phyloP scores from a whole-genome alignment of 2,329 filamentous ascomycete species.

The Alternaria sp. region DNA sequence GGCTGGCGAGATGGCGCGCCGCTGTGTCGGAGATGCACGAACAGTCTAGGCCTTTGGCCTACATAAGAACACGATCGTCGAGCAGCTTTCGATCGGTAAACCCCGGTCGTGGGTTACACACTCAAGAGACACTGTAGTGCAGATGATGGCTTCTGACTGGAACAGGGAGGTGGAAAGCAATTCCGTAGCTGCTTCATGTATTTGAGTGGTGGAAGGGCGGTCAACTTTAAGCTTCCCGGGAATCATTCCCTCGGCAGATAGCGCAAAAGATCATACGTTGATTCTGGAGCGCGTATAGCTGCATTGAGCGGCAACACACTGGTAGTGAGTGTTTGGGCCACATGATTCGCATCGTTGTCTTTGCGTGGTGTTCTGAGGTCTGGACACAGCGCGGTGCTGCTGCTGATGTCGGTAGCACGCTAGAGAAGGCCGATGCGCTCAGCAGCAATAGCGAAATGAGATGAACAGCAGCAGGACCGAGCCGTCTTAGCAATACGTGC shows the following conservation, averaged over 20 bases:
- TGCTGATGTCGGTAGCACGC: not conserved
- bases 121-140: not conserved
- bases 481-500: not conserved
- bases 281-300: not conserved
- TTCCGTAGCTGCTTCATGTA: not conserved
- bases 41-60: slow-evolving; percentile 2
- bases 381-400: not conserved
- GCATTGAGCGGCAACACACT: not conserved
- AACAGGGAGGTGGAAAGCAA: not conserved
- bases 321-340: not conserved
- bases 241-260: not conserved
- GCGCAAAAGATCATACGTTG: not conserved
- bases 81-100: slow-evolving; percentile 6
- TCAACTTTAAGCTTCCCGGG: not conserved
- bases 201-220: not conserved
- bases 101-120: slow-evolving; percentile 1
- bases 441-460: not conserved
- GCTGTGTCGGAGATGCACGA: not conserved
- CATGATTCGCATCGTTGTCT: not conserved
- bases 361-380: not conserved
- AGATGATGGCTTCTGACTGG: slow-evolving; percentile 5
- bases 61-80: slow-evolving; percentile 2
- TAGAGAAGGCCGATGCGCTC: not conserved
- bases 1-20: not conserved
- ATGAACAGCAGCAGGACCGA: not conserved